Evolutionary conservation across 2,329 filamentous ascomycete species (phyloP).

Genomic region (Fusarium lyarnte): DNA sequence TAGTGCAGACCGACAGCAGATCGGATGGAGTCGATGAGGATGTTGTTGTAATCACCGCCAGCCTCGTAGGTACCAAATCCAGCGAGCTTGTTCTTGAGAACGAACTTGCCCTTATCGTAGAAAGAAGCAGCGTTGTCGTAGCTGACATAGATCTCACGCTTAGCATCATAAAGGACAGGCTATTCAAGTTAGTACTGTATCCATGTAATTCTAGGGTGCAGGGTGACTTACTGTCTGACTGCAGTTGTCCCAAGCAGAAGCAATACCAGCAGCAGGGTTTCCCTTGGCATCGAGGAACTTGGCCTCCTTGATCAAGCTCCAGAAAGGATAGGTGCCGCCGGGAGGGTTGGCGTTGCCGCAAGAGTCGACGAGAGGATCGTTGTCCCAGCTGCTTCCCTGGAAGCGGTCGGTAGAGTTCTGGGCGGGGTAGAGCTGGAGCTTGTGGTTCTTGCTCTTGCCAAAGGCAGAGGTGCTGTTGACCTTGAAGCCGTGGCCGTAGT

Average conservation of each 20-base stretch:
- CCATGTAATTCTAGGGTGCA: rapidly evolving
- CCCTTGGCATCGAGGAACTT: constrained; percentile 19
- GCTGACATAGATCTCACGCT: constrained; percentile 32
- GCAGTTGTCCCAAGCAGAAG: constrained; percentile 27
- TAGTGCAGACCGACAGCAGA: constrained; percentile 9
- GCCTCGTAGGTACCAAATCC: constrained; percentile 34
- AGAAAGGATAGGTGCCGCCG: constrained; percentile 31
- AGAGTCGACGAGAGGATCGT: constrained; percentile 17
- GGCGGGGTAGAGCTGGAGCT: constrained; percentile 21
- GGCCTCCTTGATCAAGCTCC: constrained; percentile 37
- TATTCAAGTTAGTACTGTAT: background rate
- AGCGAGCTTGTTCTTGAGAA: constrained; percentile 17
- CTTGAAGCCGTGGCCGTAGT: constrained; percentile 32
- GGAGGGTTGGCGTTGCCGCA: constrained; percentile 30
- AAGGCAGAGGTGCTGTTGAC: constrained; percentile 26
- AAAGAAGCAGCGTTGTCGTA: constrained; percentile 33
- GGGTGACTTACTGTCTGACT: constrained; percentile 28
- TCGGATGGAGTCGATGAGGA: constrained; percentile 32
- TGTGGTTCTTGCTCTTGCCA: background rate
- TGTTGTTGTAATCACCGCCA: constrained; percentile 37
- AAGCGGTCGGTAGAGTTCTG: constrained; percentile 36
- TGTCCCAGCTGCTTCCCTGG: constrained; percentile 38
- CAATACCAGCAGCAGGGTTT: constrained; percentile 25
- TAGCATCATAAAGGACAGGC: constrained; percentile 23
- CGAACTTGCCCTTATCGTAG: constrained; percentile 27